phyloP scores from a whole-genome alignment of 2,329 filamentous ascomycete genomes.

The Alternaria postmessia region DNA sequence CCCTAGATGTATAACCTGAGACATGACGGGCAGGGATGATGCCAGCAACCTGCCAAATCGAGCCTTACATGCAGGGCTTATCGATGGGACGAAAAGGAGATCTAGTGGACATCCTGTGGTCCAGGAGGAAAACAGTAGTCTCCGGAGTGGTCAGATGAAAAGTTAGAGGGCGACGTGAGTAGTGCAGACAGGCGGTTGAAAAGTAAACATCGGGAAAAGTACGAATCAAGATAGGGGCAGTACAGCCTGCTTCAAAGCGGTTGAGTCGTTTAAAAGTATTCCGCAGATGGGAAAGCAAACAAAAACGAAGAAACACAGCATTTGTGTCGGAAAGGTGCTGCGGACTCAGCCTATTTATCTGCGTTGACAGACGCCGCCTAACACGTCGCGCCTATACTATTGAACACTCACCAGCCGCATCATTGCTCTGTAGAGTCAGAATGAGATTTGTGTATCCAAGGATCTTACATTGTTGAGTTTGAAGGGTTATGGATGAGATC shows the following conservation, averaged over 20 bases:
- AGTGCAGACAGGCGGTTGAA: not conserved
- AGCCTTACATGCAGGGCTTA: slow-evolving; percentile 21
- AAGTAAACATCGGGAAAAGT: slow-evolving; percentile 7
- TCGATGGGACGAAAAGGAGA: slow-evolving; percentile 22
- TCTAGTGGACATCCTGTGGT: slow-evolving; percentile 4
- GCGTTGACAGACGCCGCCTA: slow-evolving; percentile 1
- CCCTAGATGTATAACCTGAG: slow-evolving; percentile 27
- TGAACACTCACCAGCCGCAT: slow-evolving; percentile 10
- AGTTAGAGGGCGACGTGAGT: not conserved
- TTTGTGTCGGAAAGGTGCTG: slow-evolving; percentile 18
- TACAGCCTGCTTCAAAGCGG: slow-evolving; percentile 8
- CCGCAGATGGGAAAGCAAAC: slow-evolving; percentile 17
- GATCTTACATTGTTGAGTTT: slow-evolving; percentile 4
- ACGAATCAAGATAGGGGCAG: slow-evolving; percentile 9
- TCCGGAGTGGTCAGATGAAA: slow-evolving; percentile 9
- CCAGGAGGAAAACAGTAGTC: not conserved
- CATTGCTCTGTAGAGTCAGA: not conserved
- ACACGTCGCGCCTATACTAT: slow-evolving; percentile 16
- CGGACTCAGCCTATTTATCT: slow-evolving; percentile 17
- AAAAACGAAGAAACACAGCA: slow-evolving; percentile 23
- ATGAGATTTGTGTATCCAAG: not conserved
- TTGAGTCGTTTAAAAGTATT: slow-evolving; percentile 14
- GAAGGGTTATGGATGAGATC: not conserved
- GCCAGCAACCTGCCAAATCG: slow-evolving; percentile 25
- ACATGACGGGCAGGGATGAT: slow-evolving; percentile 30